These are phyloP conservation scores for Primulina eburnea DNA, from an alignment of 257 asterid genomes.

Conservation along the genomic window DNA sequence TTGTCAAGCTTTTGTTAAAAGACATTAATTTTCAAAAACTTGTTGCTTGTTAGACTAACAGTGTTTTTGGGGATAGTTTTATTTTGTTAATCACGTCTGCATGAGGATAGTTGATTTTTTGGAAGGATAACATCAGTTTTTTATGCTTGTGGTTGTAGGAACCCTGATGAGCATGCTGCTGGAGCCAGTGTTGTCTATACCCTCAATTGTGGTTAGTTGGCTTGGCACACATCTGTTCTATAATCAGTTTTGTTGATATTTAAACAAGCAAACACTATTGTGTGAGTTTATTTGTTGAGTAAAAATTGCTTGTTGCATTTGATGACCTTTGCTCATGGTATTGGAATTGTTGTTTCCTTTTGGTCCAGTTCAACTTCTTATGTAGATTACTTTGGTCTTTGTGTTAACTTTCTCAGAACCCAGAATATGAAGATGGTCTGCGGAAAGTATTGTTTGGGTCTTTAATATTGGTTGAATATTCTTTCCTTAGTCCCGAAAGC, in stretches of 20 bases:
- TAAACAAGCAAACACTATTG: background rate
- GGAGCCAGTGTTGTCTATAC: slow-evolving; percentile 49
- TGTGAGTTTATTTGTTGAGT: slow-evolving; percentile 1
- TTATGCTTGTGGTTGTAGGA: slow-evolving; percentile 39
- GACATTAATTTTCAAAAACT: background rate
- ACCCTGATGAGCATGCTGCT: slow-evolving; percentile 51
- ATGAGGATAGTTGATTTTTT: background rate
- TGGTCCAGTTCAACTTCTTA: background rate
- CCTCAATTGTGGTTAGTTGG: slow-evolving; percentile 54
- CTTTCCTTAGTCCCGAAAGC: slow-evolving; percentile 53
- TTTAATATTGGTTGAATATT: slow-evolving; percentile 55
- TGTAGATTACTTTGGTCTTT: background rate
- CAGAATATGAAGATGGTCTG: slow-evolving; percentile 38
- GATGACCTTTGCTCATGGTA: background rate
- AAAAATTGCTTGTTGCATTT: background rate
- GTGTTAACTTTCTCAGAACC: slow-evolving; percentile 36
- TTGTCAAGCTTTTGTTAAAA: background rate
- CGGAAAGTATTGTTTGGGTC: slow-evolving; percentile 54
- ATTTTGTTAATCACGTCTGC: background rate
- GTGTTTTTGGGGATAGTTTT: slow-evolving; percentile 1
- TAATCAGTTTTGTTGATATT: background rate
- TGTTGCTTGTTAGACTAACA: slow-evolving; percentile 4
- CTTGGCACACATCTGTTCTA: slow-evolving; percentile 7
- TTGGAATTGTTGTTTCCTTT: background rate
- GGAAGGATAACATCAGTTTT: background rate